These are phyloP conservation scores for Mrakia gelida DNA, from an alignment of 768 basidiomycete species.

Conservation along the genomic window DNA sequence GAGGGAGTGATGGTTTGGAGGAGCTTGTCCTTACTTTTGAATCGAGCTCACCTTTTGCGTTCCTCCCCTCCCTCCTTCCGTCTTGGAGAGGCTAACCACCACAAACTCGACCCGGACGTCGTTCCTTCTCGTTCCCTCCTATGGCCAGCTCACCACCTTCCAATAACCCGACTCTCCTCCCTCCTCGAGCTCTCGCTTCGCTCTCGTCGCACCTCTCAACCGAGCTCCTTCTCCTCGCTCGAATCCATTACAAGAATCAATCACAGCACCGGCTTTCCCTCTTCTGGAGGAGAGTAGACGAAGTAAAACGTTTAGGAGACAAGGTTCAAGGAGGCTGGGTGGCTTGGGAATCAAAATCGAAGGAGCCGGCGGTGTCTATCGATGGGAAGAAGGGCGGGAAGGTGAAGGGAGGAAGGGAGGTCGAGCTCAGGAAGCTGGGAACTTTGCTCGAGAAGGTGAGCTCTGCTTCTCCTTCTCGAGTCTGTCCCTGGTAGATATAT, in stretches of 20 bases:
- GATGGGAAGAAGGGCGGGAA: neutral
- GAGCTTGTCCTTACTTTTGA: neutral
- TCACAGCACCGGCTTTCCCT: conserved; percentile 22
- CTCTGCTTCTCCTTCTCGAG: neutral
- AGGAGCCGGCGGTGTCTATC: neutral
- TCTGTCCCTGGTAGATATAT: too few relatives aligned
- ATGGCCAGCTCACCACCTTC: neutral
- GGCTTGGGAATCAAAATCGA: neutral
- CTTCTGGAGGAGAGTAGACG: conserved; percentile 28
- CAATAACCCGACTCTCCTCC: neutral
- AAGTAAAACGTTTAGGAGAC: conserved; percentile 19
- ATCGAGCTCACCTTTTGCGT: neutral
- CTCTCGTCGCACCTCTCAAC: conserved; percentile 27
- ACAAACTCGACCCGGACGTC: neutral
- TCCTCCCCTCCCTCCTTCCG: neutral
- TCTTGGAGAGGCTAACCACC: neutral
- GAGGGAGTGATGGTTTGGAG: neutral
- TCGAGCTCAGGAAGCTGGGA: conserved; percentile 6
- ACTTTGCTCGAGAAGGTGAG: conserved; percentile 18
- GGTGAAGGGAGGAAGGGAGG: neutral
- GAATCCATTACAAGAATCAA: conserved; percentile 31
- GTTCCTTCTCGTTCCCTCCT: too few relatives aligned
- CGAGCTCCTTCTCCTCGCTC: conserved; percentile 25
- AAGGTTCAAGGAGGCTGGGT: conserved; percentile 15
- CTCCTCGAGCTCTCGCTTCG: neutral